Conservation (phyloP, 2,329 filamentous ascomycete genomes). For the Gyromitra esculenta region DNA sequence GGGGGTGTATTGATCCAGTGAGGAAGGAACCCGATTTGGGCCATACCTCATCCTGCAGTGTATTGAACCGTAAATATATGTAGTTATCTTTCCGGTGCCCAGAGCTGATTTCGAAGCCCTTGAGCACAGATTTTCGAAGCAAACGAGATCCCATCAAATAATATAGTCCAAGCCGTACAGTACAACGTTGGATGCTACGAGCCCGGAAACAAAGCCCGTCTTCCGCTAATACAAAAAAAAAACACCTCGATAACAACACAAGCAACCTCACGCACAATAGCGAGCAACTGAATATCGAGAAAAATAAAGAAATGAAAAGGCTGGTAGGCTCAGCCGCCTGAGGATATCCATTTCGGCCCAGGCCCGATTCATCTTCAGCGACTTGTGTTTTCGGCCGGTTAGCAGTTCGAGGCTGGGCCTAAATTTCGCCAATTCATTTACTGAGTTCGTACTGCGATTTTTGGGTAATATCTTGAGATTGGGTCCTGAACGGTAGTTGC, state of each 20-base stretch:
- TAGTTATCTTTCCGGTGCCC: slow-evolving; percentile 2
- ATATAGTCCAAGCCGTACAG: neutral
- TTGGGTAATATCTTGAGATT: slow-evolving; percentile 7
- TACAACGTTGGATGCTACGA: neutral
- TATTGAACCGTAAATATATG: slow-evolving; percentile 3
- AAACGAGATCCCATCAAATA: neutral
- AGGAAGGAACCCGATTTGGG: slow-evolving; percentile 14
- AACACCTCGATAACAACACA: slow-evolving; percentile 1
- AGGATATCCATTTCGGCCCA: slow-evolving; percentile 7
- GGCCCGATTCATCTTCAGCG: neutral
- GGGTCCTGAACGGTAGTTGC: neutral
- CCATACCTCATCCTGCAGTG: slow-evolving; percentile 17
- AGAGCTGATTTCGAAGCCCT: neutral
- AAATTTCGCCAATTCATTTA: neutral
- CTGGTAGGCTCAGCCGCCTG: slow-evolving; percentile 6
- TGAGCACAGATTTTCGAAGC: neutral
- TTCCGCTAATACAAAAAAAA: slow-evolving; percentile 17
- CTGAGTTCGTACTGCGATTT: neutral
- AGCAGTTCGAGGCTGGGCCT: neutral
- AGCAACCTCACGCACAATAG: slow-evolving; percentile 11
- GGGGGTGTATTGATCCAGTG: slow-evolving; percentile 18
- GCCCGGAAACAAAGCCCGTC: neutral
- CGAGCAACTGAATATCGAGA: slow-evolving; percentile 8
- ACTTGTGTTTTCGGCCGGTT: slow-evolving; percentile 15
- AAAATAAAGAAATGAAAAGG: slow-evolving; percentile 6